phyloP scores from a whole-genome alignment of 768 basidiomycete genomes.

The Pholiota microspora region DNA sequence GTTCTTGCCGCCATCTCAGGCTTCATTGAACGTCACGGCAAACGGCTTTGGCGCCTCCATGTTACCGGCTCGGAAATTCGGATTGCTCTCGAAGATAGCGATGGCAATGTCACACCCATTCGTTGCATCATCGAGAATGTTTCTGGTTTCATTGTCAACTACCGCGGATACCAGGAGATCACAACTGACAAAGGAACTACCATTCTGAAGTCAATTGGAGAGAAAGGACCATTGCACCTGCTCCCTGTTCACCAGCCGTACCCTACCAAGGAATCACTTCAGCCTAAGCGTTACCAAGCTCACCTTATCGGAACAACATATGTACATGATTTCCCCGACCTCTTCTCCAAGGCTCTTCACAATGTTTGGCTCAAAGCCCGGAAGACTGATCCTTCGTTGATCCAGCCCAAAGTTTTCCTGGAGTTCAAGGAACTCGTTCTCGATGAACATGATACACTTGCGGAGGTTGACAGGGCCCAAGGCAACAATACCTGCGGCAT shows the following conservation, averaged over 20 bases:
- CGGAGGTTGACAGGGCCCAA: slow-evolving; percentile 88
- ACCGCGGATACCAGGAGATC: slow-evolving; percentile 97
- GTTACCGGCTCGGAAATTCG: slow-evolving; percentile 98
- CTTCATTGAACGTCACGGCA: slow-evolving; percentile 98
- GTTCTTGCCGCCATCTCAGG: slow-evolving; percentile 97
- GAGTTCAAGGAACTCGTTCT: slow-evolving; percentile 89
- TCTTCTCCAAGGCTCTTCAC: slow-evolving; percentile 95
- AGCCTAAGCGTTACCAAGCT: slow-evolving; percentile 98
- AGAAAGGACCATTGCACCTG: slow-evolving; percentile 94
- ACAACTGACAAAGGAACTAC: slow-evolving; percentile 93
- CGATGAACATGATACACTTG: slow-evolving; percentile 89
- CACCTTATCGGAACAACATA: slow-evolving; percentile 98
- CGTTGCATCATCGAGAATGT: slow-evolving; percentile 99
- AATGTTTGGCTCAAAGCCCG: slow-evolving; percentile 86
- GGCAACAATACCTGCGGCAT: slow-evolving; percentile 96
- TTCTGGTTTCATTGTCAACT: slow-evolving; percentile 98
- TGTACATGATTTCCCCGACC: slow-evolving; percentile 98
- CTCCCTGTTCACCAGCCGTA: slow-evolving; percentile 93
- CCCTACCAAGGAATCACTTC: slow-evolving; percentile 96
- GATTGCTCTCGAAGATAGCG: slow-evolving; percentile 89
- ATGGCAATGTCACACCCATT: slow-evolving; percentile 94
- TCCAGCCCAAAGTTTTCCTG: slow-evolving; percentile 74
- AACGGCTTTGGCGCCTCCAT: slow-evolving; percentile 95
- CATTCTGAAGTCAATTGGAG: slow-evolving; percentile 97
- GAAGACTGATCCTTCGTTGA: slow-evolving; percentile 58